These are phyloP conservation scores for Citrus unshiu DNA, from an alignment of 345 rosid species.

Conservation along the genomic window DNA sequence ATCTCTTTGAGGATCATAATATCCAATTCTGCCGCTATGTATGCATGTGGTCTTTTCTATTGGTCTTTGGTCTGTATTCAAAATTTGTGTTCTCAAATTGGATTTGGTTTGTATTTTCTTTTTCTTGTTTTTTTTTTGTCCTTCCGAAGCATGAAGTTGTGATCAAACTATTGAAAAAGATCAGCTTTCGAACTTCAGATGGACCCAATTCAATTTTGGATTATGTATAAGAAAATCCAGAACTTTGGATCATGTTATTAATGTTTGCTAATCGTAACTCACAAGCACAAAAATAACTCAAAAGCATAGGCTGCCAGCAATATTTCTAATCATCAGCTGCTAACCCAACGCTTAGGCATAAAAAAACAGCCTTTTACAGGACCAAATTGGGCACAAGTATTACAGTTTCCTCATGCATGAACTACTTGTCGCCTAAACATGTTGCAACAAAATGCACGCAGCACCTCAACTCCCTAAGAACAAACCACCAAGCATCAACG, in stretches of 20 bases:
- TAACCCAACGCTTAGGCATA: too few species aligned
- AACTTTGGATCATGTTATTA: not conserved
- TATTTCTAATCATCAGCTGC: too few species aligned
- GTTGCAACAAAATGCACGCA: not conserved
- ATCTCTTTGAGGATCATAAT: not conserved
- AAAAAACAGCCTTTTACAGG: not conserved
- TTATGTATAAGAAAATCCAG: not conserved
- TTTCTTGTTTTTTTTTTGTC: not conserved
- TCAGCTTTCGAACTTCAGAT: not conserved
- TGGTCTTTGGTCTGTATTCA: not conserved
- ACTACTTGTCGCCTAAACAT: conserved; percentile 1
- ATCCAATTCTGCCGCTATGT: not conserved
- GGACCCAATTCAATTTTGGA: not conserved
- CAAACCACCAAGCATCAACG: not conserved
- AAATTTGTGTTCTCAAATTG: not conserved
- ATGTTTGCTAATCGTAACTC: too few species aligned
- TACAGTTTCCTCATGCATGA: conserved; percentile 3
- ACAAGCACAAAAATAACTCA: too few species aligned
- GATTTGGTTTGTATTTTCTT: not conserved
- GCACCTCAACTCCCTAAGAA: not conserved
- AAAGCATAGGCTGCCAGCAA: too few species aligned
- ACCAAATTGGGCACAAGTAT: not conserved
- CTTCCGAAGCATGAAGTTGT: not conserved
- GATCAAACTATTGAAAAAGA: not conserved
- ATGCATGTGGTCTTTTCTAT: not conserved